Base-by-base conservation (phyloP, 352 stramenopile genomes). In the Phytopythium vexans region DNA sequence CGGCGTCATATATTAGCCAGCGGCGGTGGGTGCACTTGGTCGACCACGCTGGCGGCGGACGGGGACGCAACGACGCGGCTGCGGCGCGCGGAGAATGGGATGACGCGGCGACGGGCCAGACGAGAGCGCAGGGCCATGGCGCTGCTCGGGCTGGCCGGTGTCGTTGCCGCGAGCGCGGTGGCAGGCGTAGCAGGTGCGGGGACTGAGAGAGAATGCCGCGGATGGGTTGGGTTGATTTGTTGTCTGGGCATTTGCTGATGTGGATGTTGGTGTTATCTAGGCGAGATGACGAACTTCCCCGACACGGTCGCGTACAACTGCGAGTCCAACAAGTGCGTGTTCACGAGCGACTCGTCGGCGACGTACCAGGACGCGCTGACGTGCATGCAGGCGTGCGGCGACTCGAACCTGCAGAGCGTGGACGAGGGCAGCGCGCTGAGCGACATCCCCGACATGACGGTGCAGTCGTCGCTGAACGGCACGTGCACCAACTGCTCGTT, bases 401-500 rank as follows among this genome's bases (percentile, higher is more conserved):
- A 56, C n/a, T 66, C 68, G 3, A 62, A 82, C 35, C 43, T 79
- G 49, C 64, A 77, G 51, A 77, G 60, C 50, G 64, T 79, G 56
- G 65, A 68, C 41, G 69, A 72, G 47, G 66, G 62, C 38, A 77
- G 60, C 49, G 55, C 66, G 44, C 72, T 91, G n/a, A 74, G 54
- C 14, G 76, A 89, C 49, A 60, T 68, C 34, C 59, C 68, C n/a
- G 61, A 39, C 35, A 70, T 92, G 42, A 62, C 41, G 8, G 59
- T 92, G 39, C 42, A 41, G 2, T 82, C 82, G 40, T 76, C 64
- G n/a, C 61, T 78, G 12, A 82, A 87, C 34, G 82, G 82, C 58
- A 93, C 80, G 52, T 93, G 82, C 43, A 53, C 54, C 34, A 75
- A 89, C 60, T 93, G 82, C 56, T 77, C 76, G 43, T 66, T 88